These are phyloP conservation scores for Saururus chinensis DNA, from an alignment of 164 flowering plant genomes.

Conservation along the genomic window DNA sequence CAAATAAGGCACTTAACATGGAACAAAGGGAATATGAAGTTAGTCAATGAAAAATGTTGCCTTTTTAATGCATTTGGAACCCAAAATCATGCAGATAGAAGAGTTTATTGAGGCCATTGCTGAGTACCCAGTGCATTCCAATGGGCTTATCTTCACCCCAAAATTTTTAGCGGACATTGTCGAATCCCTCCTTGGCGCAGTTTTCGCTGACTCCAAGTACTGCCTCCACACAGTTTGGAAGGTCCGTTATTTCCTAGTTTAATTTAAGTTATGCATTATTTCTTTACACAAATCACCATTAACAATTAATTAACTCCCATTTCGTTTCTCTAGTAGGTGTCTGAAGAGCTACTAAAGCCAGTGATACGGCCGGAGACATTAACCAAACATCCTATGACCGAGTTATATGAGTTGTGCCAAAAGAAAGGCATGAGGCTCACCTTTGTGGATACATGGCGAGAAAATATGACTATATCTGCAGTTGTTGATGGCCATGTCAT, in stretches of 20 bases:
- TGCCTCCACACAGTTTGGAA: slow-evolving; percentile 44
- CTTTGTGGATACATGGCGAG: slow-evolving; percentile 25
- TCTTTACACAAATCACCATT: not conserved
- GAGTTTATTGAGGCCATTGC: slow-evolving; percentile 26
- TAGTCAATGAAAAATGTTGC: too few relatives aligned
- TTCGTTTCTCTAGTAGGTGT: slow-evolving; percentile 21
- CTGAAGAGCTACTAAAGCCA: slow-evolving; percentile 41
- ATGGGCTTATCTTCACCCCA: slow-evolving; percentile 45
- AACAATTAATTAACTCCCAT: not conserved
- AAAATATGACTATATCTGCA: slow-evolving; percentile 13
- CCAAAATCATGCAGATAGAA: slow-evolving; percentile 25
- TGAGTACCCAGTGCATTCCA: slow-evolving; percentile 43
- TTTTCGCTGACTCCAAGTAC: slow-evolving; percentile 38
- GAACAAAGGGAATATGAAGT: too few relatives aligned
- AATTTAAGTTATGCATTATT: not conserved
- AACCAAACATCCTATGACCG: slow-evolving; percentile 31
- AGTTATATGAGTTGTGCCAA: slow-evolving; percentile 41
- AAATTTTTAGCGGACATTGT: slow-evolving; percentile 58
- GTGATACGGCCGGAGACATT: slow-evolving; percentile 25
- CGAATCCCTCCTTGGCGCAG: slow-evolving; percentile 56
- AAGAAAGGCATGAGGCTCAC: slow-evolving; percentile 24
- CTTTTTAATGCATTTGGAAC: not conserved
- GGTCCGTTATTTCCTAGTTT: slow-evolving; percentile 21
- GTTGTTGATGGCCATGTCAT: slow-evolving; percentile 23
- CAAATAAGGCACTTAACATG: too few relatives aligned